Evolutionary conservation across 2,329 filamentous ascomycete species (phyloP), one percentile per base, ranked within the genome.

Genomic region (Boeremia lycopersici): DNA sequence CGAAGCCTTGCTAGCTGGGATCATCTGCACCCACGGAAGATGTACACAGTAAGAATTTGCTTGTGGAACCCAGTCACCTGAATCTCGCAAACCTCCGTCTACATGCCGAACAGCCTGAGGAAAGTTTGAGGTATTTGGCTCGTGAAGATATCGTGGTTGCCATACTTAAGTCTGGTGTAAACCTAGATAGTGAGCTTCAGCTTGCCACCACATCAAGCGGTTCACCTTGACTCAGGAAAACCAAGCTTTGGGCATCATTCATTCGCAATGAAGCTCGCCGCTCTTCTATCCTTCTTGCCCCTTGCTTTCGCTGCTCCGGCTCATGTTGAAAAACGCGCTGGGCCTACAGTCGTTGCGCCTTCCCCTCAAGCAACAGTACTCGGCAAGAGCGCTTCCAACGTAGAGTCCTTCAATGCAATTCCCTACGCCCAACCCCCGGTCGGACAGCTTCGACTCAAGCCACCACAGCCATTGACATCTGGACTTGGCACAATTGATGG

Each of bases 401-500:
- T 91, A 17, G 89, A 93, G 53, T 84, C 79, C 25, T 93, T 90
- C 77, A 85, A 83, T 50, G 89, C 87, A 19, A 90, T 95, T 51
- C 90, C 89, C 3, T 95, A 86, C 67, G 89, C 89, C 2, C 79
- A 90, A 57, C 82, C 89, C 1, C 90, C 90, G 0, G 80, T 83
- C 0, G 89, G 87, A 0, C 71, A 79, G 3, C 77, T 91, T 23
- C 86, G 90, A 13, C 81, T 95, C 30, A 87, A 83, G 67, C 87
- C 88, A 6, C 90, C 90, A 0, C 81, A 86, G 66, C 78, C 82
- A 7, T 75, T 90, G 13, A 84, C 80, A 6, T 74, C 77, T 4
- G 64, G 79, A 0, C 73, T 90, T 0, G 89, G 88, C 1, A 86
- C 79, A 0, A 78, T 89, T 33, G 80, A 85, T 34, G 88, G 86